Evolutionary conservation across 2,329 filamentous ascomycete genomes (phyloP).

Genomic region (Sarocladium kiliense): DNA sequence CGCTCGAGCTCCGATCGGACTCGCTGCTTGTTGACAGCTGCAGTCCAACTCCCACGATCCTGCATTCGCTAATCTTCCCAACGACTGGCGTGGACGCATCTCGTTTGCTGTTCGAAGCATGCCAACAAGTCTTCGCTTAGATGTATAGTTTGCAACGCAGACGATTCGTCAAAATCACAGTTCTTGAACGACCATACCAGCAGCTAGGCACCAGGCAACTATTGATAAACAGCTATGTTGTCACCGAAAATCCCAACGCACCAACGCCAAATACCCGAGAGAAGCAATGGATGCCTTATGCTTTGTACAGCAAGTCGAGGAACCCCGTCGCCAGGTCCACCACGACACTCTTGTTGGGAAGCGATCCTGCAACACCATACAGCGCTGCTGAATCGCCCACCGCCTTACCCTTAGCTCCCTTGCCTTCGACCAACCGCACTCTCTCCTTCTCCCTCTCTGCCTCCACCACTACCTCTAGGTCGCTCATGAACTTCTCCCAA

Average conservation of each 20-base stretch:
- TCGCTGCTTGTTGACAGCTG: background rate
- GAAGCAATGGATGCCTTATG: constrained; percentile 36
- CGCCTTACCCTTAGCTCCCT: constrained; percentile 58
- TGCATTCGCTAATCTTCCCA: background rate
- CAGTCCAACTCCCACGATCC: background rate
- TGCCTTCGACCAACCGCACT: constrained; percentile 64
- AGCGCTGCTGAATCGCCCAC: constrained; percentile 79
- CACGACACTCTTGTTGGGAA: constrained; percentile 95
- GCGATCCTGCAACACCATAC: constrained; percentile 89
- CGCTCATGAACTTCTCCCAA: constrained; percentile 71
- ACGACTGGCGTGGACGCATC: background rate
- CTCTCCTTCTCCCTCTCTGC: constrained; percentile 78
- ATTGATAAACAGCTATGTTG: background rate
- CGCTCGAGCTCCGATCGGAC: background rate
- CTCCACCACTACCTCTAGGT: constrained; percentile 63
- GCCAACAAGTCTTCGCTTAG: too few relatives aligned
- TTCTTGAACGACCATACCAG: too few relatives aligned
- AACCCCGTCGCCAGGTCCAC: constrained; percentile 87
- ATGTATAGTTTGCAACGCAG: background rate
- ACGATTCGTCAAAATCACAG: background rate
- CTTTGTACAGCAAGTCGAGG: constrained; percentile 88
- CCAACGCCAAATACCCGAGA: background rate
- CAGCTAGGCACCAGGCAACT: background rate
- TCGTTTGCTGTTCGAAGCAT: too few relatives aligned
- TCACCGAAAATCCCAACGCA: background rate